Base-by-base conservation (phyloP, 2,329 filamentous ascomycete genomes). In the Fusarium cyanostomum region DNA sequence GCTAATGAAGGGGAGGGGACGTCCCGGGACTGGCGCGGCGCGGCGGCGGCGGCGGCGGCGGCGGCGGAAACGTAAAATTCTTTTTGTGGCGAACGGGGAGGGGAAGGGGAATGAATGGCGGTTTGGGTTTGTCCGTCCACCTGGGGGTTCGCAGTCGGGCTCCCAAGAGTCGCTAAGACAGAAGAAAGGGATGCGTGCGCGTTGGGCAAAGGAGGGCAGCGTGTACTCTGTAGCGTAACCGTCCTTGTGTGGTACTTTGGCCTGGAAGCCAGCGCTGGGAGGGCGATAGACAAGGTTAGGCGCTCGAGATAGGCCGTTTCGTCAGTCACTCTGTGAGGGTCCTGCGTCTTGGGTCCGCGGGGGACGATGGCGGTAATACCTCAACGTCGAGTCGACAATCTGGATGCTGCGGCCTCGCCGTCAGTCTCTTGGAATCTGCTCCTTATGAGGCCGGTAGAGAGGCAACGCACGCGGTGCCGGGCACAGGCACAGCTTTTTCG, bases 361-460 rank as follows among this genome's bases (percentile, higher is more conserved):
- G 44, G 35, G 55, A 60, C 42, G 52, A 62, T 43, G 39, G 57
- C 52, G 52, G 62, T 33, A 59, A 62, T 49, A 66, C 33, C 44
- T 42, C 58, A 56, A 62, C 45, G 57, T 46, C 43, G 37, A 49
- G 59, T 60, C 35, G 54, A 61, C 55, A 62, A 64, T 64, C 41
- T 62, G 55, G 44, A 61, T 53, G 59, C 46, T 60, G 52, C 66
- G 55, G 55, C 59, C 63, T 56, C 45, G 59, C 44, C 34, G 46
- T 59, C 64, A 45, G 53, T 59, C 53, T 46, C 46, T 64, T 65
- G 67, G 68, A 70, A 58, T 56, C 59, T 66, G 68, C 65, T 70
- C 64, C 69, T 71, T 71, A 71, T 71, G 69, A 71, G 67, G 67
- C 68, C 59, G 67, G 54, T 64, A 56, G 64, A 71, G 58, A 70